phyloP scores from a whole-genome alignment of 306 rosid species.

The Dalbergia cochinchinensis region DNA sequence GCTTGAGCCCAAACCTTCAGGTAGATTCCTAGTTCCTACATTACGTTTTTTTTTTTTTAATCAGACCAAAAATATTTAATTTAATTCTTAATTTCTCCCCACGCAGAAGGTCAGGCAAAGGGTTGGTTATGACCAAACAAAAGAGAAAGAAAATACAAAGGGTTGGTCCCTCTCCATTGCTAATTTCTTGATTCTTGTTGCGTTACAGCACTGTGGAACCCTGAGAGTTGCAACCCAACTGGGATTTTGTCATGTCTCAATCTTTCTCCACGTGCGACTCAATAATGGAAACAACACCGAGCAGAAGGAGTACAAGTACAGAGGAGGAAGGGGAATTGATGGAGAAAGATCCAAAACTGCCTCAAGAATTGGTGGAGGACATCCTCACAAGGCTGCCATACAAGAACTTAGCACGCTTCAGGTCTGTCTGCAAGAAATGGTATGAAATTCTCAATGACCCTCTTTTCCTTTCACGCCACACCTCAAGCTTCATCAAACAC shows the following conservation, averaged over 20 bases:
- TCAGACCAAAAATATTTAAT: too few species aligned
- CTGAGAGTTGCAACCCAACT: too few species aligned
- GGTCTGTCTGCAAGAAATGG: slow-evolving; percentile 34
- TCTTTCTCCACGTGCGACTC: neutral
- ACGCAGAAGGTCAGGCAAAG: too few species aligned
- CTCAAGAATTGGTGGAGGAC: slow-evolving; percentile 26
- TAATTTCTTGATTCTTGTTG: neutral
- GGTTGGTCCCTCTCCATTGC: neutral
- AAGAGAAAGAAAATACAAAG: too few species aligned
- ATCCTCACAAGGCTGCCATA: slow-evolving; percentile 17
- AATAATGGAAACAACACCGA: neutral
- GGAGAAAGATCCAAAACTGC: slow-evolving; percentile 11
- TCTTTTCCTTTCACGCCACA: slow-evolving; percentile 26
- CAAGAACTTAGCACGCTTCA: slow-evolving; percentile 21
- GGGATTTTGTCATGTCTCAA: neutral
- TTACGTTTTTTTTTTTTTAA: too few species aligned
- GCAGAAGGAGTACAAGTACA: neutral
- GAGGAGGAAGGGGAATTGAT: neutral
- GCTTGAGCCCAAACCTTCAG: too few species aligned
- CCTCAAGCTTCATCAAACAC: slow-evolving; percentile 24
- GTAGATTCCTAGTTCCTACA: too few species aligned
- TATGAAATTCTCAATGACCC: slow-evolving; percentile 30
- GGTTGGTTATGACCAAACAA: too few species aligned
- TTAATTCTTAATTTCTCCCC: too few species aligned
- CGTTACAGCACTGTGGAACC: neutral